These are phyloP conservation scores for Fusarium brevicatenulatum DNA, from an alignment of 2,329 filamentous ascomycete species.

Conservation along the genomic window DNA sequence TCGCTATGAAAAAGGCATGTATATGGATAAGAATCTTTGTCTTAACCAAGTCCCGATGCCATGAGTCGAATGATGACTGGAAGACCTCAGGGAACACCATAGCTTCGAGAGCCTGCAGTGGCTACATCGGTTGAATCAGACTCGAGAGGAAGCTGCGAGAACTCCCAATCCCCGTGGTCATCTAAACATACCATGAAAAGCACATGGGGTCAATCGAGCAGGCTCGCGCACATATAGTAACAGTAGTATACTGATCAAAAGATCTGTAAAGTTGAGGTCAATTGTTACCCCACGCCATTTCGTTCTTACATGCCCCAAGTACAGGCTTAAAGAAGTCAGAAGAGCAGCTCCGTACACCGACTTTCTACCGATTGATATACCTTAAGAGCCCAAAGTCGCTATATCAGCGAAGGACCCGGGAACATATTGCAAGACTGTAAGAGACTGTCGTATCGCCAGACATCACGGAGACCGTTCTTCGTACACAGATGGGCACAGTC, in stretches of 20 bases:
- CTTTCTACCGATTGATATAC: background rate
- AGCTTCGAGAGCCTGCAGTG: background rate
- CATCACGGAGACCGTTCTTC: background rate
- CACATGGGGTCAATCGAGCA: background rate
- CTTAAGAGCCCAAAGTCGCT: background rate
- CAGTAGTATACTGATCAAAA: background rate
- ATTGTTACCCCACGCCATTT: background rate
- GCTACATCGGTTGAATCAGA: background rate
- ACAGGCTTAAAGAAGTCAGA: background rate
- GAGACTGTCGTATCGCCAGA: background rate
- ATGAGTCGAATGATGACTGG: background rate
- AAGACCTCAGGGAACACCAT: background rate
- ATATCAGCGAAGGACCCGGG: background rate
- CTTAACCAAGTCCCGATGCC: accelerated
- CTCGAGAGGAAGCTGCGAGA: background rate
- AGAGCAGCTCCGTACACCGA: background rate
- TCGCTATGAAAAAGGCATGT: background rate
- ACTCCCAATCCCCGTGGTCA: background rate
- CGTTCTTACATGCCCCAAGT: background rate
- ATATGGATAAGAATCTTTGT: background rate
- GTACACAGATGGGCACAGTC: background rate
- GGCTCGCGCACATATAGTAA: background rate
- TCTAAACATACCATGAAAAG: background rate
- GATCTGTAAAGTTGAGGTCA: background rate
- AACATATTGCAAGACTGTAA: background rate